Evolutionary conservation across 2,329 filamentous ascomycete species (phyloP), one percentile per base, ranked within the genome.

Genomic region (Beauveria scarabaeidicola): DNA sequence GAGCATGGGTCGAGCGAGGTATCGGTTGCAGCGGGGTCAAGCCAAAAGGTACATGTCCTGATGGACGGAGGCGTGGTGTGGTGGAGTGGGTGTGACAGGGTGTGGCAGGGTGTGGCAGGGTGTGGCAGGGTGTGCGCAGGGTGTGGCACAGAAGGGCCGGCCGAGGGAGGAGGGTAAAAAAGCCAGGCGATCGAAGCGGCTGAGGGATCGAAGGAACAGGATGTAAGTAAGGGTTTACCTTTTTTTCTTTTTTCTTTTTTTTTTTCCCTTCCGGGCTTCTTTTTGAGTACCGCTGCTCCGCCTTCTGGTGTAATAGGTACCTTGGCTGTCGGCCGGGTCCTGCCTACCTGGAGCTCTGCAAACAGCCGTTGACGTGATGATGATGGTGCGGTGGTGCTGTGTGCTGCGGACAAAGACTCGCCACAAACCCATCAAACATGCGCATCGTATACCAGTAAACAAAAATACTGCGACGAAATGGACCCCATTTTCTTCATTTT

Each of bases 101-200:
- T 40, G 47, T 52, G 48, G 48, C 48, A 52, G 36, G 47, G 51
- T 40, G 25, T 32, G 23, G 46, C 25, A 50, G 25, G 36, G 47
- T 41, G 52, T 54, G 52, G 52, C 46, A 48, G 29, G 47, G 51
- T 40, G 25, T 32, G 23, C n/a, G 46, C 25, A 50, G 25, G 40
- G 50, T 44, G 53, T 56, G 43, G 53, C 53, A 56, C 53, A 56
- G 53, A 27, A 56, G 53, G 15, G 41, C 41, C 53, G 25, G 53
- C 53, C 53, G 41, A 47, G 53, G 43, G 53, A 47, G 41, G 23
- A 44, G n/a, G 38, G 21, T 7, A 48, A n/a, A 25, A 38, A 10
- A 40, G 50, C 52, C 32, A 46, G 40, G n/a, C 40, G 53, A 56
- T 47, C 53, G 52, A 44, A 46, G 25, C 15, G 19, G 43, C 13